These are phyloP conservation scores for Thelonectria blattea DNA, from an alignment of 2,329 filamentous ascomycete genomes.

Conservation along the genomic window DNA sequence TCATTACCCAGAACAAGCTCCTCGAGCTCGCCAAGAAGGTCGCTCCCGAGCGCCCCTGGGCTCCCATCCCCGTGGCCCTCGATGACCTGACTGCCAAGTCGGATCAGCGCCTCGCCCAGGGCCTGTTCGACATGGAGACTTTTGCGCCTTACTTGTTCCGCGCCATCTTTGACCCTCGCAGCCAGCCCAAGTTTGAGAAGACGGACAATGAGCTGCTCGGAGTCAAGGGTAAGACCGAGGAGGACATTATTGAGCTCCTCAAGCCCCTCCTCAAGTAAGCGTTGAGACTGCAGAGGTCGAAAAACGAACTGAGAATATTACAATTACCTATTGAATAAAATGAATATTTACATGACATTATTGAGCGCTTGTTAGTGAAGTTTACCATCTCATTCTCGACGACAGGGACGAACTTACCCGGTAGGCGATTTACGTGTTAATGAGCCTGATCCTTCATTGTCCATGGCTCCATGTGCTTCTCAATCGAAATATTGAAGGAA, in stretches of 20 bases:
- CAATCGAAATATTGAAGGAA: too few relatives aligned
- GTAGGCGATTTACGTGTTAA: too few relatives aligned
- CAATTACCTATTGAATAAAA: not conserved
- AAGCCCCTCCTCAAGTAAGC: slow-evolving; percentile 28
- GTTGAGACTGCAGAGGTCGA: not conserved
- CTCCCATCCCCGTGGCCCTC: slow-evolving; percentile 46
- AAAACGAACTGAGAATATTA: not conserved
- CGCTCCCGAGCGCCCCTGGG: slow-evolving; percentile 54
- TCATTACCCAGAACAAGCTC: slow-evolving; percentile 53
- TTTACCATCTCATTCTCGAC: too few relatives aligned
- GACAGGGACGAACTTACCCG: too few relatives aligned
- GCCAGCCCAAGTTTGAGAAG: slow-evolving; percentile 44
- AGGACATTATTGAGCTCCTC: slow-evolving; percentile 45
- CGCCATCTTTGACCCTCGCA: slow-evolving; percentile 41
- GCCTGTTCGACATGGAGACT: slow-evolving; percentile 37
- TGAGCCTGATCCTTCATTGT: too few relatives aligned
- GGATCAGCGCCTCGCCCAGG: slow-evolving; percentile 41
- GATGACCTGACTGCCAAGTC: slow-evolving; percentile 37
- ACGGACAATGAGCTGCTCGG: slow-evolving; percentile 54
- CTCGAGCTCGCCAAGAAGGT: slow-evolving; percentile 54
- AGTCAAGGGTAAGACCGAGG: slow-evolving; percentile 48
- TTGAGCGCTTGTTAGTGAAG: too few relatives aligned
- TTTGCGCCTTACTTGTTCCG: slow-evolving; percentile 43
- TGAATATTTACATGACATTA: too few relatives aligned
- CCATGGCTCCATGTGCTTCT: too few relatives aligned